phyloP scores from a whole-genome alignment of 768 basidiomycete genomes.

The Lyophyllum atratum region DNA sequence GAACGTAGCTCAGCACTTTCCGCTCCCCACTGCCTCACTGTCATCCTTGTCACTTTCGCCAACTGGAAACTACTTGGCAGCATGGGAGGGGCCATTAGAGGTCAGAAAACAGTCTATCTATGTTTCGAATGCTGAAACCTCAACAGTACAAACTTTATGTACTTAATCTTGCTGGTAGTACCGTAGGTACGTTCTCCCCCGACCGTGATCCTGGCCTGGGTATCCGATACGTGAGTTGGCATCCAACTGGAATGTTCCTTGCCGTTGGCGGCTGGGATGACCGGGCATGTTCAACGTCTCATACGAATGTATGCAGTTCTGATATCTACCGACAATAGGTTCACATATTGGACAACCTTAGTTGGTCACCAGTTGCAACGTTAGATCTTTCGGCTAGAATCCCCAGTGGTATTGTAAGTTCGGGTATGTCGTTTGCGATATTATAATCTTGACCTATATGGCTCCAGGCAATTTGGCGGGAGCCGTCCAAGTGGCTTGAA shows the following conservation, averaged over 20 bases:
- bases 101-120: conserved; percentile 36
- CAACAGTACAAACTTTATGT: conserved; percentile 76
- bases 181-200: conserved; percentile 68
- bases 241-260: conserved; percentile 81
- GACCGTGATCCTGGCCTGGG: conserved; percentile 82
- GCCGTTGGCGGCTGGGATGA: conserved; percentile 90
- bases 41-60: conserved; percentile 77
- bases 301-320: conserved; percentile 5
- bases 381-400: conserved; percentile 65
- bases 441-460: background rate
- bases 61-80: conserved; percentile 70
- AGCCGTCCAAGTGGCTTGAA: conserved; percentile 84
- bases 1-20: conserved; percentile 66
- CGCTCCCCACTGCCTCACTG: conserved; percentile 72
- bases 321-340: conserved; percentile 44
- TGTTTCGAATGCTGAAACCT: background rate
- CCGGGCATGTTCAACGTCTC: conserved; percentile 48
- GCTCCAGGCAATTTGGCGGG: conserved; percentile 77
- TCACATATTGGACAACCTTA: conserved; percentile 71
- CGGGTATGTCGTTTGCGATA: background rate
- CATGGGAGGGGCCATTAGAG: conserved; percentile 88
- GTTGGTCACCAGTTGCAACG: conserved; percentile 68
- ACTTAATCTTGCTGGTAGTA: conserved; percentile 63
- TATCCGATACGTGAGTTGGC: conserved; percentile 79
- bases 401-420: conserved; percentile 55